Evolutionary conservation across 148 eudicot genomes (phyloP).

Genomic region (Beta vulgaris): DNA sequence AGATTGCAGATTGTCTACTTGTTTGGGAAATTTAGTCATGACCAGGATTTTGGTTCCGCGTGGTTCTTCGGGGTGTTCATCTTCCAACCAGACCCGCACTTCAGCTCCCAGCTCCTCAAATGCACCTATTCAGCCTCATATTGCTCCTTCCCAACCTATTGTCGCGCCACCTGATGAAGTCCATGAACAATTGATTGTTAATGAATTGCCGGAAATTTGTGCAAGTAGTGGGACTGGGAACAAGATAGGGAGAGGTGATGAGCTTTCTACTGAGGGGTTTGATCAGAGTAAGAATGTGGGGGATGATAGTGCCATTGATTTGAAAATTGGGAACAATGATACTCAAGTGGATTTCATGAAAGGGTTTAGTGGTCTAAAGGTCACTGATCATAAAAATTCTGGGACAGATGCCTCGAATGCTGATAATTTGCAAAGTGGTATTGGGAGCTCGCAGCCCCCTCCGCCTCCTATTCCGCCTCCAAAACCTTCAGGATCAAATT

Average conservation of each 20-base stretch:
- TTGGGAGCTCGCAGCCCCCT: constrained; percentile 66
- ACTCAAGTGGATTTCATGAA: constrained; percentile 33
- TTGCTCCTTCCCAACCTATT: constrained; percentile 31
- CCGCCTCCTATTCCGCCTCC: constrained; percentile 96
- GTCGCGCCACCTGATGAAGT: constrained; percentile 40
- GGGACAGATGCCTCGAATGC: constrained; percentile 38
- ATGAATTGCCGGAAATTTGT: constrained; percentile 37
- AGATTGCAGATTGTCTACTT: too few relatives aligned
- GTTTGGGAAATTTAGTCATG: constrained; percentile 40
- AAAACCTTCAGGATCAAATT: constrained; percentile 51
- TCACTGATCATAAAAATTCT: constrained; percentile 26
- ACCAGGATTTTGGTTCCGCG: constrained; percentile 90
- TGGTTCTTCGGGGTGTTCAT: constrained; percentile 73
- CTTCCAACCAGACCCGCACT: constrained; percentile 54
- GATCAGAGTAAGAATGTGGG: constrained; percentile 33
- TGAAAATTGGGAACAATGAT: constrained; percentile 32
- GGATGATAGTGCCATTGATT: constrained; percentile 38
- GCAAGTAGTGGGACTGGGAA: constrained; percentile 34
- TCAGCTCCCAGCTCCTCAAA: constrained; percentile 50
- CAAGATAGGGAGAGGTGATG: constrained; percentile 35
- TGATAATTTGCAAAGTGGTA: constrained; percentile 29
- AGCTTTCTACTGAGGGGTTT: constrained; percentile 28
- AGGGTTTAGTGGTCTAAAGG: constrained; percentile 38
- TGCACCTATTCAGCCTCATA: constrained; percentile 38
- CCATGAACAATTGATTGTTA: constrained; percentile 42